Conservation (phyloP, 371 early-diverging fungal species). For the Mucor saturninus region DNA sequence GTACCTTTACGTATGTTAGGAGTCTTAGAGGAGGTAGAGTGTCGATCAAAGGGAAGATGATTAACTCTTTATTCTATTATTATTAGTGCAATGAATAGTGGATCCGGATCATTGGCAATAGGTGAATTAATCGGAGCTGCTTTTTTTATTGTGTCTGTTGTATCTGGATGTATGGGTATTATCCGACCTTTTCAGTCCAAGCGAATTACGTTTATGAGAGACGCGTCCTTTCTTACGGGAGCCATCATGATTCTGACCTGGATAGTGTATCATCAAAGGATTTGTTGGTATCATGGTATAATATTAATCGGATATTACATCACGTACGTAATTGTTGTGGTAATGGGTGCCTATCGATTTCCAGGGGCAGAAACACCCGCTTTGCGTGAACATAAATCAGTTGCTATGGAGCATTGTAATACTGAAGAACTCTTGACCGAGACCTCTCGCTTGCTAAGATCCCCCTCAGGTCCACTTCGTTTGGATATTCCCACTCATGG, state of each 20-base stretch:
- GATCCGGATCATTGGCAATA: slow-evolving; percentile 77
- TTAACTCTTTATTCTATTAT: not conserved
- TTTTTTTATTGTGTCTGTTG: slow-evolving; percentile 75
- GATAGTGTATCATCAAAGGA: slow-evolving; percentile 65
- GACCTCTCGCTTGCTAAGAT: slow-evolving; percentile 29
- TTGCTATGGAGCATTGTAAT: slow-evolving; percentile 20
- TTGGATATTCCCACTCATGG: slow-evolving; percentile 40
- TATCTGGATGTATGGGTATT: slow-evolving; percentile 77
- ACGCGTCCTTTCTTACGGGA: slow-evolving; percentile 72
- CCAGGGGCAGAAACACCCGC: slow-evolving; percentile 36
- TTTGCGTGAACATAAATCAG: slow-evolving; percentile 34
- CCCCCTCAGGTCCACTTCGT: slow-evolving; percentile 23
- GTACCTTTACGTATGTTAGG: slow-evolving; percentile 62
- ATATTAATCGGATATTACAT: slow-evolving; percentile 58
- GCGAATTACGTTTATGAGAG: slow-evolving; percentile 70
- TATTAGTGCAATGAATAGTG: slow-evolving; percentile 69
- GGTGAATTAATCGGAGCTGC: slow-evolving; percentile 86
- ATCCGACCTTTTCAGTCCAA: slow-evolving; percentile 68
- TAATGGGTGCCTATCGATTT: slow-evolving; percentile 42
- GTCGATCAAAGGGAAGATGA: too few relatives aligned
- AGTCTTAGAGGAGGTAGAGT: not conserved
- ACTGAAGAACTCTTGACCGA: slow-evolving; percentile 36
- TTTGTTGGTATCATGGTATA: slow-evolving; percentile 65
- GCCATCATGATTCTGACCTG: slow-evolving; percentile 65
- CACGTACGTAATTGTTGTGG: slow-evolving; percentile 60